Base-by-base conservation (phyloP, 305 asterid species). In the Fraxinus angustifolia region DNA sequence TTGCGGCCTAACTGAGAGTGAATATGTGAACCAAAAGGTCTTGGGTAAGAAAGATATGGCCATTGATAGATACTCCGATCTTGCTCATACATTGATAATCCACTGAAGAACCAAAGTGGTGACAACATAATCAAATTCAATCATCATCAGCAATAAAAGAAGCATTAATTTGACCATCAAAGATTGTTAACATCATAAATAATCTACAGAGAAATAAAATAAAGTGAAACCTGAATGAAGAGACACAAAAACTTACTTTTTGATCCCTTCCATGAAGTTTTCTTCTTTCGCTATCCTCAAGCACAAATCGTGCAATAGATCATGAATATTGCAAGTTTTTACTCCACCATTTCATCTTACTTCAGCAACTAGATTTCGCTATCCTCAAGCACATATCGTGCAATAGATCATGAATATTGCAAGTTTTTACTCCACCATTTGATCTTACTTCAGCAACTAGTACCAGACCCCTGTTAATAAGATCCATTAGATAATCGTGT, bases 321-420 rank as follows among this genome's bases (percentile, higher is more conserved):
- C 80, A 10, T 81, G 84, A 7, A 81, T 77, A n/a, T 16, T 26
- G 65, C 76, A 45, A 11, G 17, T 11, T 45, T 45, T 45, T 0
- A 45, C 5, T 45, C 56, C 56, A 45, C 56, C 56, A 2, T 8
- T 40, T 1, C 16, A 40, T 40, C 16, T 40, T 10, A 23, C 26
- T 23, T 23, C 26, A 23, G 26, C 26, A 23, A 23, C 36, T 28
- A 75, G 40, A n/a, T 48, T 80, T 56, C 2, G 83, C 78, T 56
- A 30, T 56, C 67, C 40, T 65, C 1, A 42, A 6, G 75, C 79
- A 77, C 16, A 82, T 70, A 8, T 78, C 76, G 23, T 3, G 76
- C 48, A 81, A n/a, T 50, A 60, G 17, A 31, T 75, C 80, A 10
- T 81, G 84, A 7, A 81, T 77, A n/a, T 16, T 26, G 65, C 76